These are phyloP conservation scores for Podospora fimiseda DNA, from an alignment of 495 filamentous ascomycete species.

Conservation along the genomic window DNA sequence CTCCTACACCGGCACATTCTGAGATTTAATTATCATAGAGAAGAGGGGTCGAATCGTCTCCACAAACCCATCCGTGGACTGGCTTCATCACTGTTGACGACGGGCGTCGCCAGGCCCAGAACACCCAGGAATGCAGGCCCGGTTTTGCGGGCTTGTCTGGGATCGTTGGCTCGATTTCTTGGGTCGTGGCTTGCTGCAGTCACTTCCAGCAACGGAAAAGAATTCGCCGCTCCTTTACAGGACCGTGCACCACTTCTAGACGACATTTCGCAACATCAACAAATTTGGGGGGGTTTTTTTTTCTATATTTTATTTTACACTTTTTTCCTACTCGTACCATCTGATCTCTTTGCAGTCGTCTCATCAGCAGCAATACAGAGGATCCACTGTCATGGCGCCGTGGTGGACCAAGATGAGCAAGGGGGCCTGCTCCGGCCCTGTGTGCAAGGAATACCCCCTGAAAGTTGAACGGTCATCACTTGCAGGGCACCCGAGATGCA, in stretches of 20 bases:
- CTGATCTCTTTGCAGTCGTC: conserved; percentile 6
- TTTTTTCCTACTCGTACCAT: conserved; percentile 1
- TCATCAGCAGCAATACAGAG: conserved; percentile 6
- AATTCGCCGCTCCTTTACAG: background rate
- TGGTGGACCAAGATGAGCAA: conserved; percentile 11
- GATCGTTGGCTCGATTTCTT: background rate
- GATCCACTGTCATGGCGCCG: conserved; percentile 5
- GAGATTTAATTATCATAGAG: conserved; percentile 3
- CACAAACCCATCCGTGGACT: conserved; percentile 9
- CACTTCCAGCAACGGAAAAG: background rate
- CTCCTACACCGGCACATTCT: conserved; percentile 10
- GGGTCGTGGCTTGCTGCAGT: background rate
- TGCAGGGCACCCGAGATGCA: conserved; percentile 4
- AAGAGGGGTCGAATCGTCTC: conserved; percentile 7
- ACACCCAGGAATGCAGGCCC: conserved; percentile 11
- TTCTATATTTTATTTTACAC: background rate
- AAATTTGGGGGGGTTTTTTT: background rate
- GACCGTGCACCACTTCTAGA: conserved; percentile 1
- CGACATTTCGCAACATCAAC: too few species aligned
- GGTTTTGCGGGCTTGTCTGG: conserved; percentile 13
- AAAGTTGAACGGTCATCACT: conserved; percentile 3
- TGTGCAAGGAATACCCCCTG: background rate
- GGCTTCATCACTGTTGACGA: conserved; percentile 9
- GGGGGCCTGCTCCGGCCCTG: conserved; percentile 7
- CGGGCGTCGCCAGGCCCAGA: conserved; percentile 9